Evolutionary conservation across 441 rosid species (phyloP).

Genomic region (Erodium trifolium): DNA sequence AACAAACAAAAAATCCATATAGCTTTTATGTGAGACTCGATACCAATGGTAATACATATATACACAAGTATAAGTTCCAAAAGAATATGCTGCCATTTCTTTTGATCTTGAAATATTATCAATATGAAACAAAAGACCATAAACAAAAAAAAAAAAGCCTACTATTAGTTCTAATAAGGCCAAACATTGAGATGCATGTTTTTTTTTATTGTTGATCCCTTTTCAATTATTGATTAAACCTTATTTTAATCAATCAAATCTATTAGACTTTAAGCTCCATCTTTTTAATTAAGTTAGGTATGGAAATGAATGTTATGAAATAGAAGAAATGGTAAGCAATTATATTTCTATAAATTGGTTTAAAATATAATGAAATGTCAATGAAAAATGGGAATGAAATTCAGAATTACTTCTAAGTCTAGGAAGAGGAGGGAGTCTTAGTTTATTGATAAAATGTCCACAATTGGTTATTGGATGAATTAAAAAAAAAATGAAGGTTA

Average conservation of each 20-base stretch:
- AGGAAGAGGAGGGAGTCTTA: neutral
- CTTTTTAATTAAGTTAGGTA: neutral
- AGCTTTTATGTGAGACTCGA: too few relatives aligned
- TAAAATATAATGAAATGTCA: too few relatives aligned
- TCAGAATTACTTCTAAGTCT: neutral
- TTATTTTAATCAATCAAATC: neutral
- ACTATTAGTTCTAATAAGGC: neutral
- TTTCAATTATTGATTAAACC: neutral
- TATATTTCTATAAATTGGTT: neutral
- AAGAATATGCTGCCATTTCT: neutral
- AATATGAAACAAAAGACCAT: neutral
- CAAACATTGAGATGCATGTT: too few relatives aligned
- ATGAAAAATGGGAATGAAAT: neutral
- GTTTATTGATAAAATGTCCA: neutral
- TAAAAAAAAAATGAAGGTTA: neutral
- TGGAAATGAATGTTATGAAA: neutral
- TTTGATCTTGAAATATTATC: neutral
- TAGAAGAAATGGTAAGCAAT: neutral
- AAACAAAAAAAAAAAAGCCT: neutral
- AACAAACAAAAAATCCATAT: too few relatives aligned
- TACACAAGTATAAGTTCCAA: too few relatives aligned
- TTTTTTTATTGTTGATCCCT: too few relatives aligned
- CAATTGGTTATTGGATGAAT: neutral
- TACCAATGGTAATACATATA: too few relatives aligned
- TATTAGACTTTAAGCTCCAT: neutral